Conservation (phyloP, 257 asterid species). For the Marsdenia floribunda region DNA sequence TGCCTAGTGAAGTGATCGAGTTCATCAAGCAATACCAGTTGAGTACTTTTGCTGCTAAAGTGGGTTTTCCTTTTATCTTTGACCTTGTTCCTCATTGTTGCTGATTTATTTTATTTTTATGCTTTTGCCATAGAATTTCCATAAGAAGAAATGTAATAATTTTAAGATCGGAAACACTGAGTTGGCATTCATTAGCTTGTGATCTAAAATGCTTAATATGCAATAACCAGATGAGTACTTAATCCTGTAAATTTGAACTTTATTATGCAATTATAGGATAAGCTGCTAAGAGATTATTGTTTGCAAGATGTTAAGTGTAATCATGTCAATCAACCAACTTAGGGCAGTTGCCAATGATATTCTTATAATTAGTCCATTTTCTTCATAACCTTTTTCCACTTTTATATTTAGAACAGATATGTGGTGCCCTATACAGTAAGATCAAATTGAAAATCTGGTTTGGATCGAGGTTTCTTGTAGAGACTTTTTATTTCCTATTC, state of each 20-base stretch:
- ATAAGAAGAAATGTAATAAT: background rate
- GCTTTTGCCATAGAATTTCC: background rate
- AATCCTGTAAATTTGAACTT: background rate
- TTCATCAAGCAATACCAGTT: constrained; percentile 72
- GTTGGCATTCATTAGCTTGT: background rate
- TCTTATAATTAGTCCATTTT: background rate
- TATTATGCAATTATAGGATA: background rate
- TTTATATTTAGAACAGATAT: no score
- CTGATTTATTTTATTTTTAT: background rate
- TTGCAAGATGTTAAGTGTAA: background rate
- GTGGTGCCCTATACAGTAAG: no score
- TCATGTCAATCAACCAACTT: background rate
- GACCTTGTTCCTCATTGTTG: background rate
- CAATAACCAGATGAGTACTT: background rate
- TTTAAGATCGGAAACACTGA: background rate
- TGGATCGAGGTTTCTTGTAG: no score
- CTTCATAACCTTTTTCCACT: no score
- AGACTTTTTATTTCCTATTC: no score
- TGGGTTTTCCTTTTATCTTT: constrained; percentile 49
- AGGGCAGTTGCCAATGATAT: background rate
- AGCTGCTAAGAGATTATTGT: background rate
- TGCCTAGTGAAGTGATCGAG: constrained; percentile 55
- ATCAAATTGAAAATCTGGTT: no score
- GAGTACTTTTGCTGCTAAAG: constrained; percentile 84
- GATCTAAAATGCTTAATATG: background rate